These are phyloP conservation scores for Dactylonectria macrodidyma DNA, from an alignment of 2,329 filamentous ascomycete species.

Conservation along the genomic window DNA sequence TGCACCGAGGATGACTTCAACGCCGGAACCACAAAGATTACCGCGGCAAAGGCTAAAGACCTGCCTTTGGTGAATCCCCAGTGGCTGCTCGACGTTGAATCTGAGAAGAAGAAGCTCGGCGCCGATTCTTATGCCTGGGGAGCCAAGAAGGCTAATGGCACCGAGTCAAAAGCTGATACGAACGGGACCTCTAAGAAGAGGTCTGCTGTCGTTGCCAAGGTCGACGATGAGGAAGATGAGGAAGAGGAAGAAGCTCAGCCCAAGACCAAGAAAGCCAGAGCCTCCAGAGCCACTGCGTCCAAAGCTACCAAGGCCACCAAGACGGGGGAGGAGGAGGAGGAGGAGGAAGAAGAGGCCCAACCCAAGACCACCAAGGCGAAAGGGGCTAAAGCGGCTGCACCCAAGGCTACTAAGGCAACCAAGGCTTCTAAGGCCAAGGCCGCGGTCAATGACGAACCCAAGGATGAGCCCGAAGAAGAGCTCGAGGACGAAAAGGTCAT, in stretches of 20 bases:
- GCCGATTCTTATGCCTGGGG: conserved; percentile 49
- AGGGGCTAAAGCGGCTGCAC: conserved; percentile 29
- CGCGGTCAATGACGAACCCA: conserved; percentile 22
- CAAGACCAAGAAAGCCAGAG: conserved; percentile 49
- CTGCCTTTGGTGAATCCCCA: conserved; percentile 70
- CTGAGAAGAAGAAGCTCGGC: conserved; percentile 43
- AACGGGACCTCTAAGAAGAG: conserved; percentile 47
- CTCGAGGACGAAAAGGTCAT: conserved; percentile 53
- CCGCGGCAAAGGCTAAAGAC: conserved; percentile 60
- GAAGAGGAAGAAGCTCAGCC: conserved; percentile 49
- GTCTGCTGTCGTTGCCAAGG: conserved; percentile 40
- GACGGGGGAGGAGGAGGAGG: conserved; percentile 38
- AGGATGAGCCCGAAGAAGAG: conserved; percentile 45
- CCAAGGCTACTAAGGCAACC: conserved; percentile 33
- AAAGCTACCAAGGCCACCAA: conserved; percentile 38
- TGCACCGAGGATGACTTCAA: conserved; percentile 68
- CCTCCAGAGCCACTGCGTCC: conserved; percentile 28
- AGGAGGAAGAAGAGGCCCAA: conserved; percentile 47
- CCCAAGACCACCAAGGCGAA: conserved; percentile 50
- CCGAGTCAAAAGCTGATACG: conserved; percentile 39
- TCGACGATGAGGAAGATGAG: conserved; percentile 40
- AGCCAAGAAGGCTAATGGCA: conserved; percentile 44
- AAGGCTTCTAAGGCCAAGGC: conserved; percentile 42
- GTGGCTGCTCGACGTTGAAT: conserved; percentile 74
- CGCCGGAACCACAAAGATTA: conserved; percentile 66